Evolutionary conservation across 106 monocot species (phyloP).

Genomic region (Allium cepa): DNA sequence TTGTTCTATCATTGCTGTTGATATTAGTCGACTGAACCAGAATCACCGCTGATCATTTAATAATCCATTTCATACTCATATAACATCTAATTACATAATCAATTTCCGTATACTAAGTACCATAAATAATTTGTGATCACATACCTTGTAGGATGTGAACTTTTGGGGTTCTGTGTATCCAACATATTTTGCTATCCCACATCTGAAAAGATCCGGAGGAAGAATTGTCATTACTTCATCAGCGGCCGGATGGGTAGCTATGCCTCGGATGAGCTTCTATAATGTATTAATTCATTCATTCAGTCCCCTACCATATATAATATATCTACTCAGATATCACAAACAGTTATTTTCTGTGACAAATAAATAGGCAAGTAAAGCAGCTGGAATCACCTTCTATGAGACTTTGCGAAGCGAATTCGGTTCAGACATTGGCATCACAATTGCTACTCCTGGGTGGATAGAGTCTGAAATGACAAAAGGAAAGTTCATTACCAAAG

Average conservation of each 20-base stretch:
- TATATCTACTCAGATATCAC: neutral
- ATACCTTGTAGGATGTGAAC: conserved; percentile 38
- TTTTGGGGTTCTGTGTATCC: conserved; percentile 64
- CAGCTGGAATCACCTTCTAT: conserved; percentile 53
- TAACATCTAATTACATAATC: too few relatives aligned
- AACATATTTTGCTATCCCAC: conserved; percentile 40
- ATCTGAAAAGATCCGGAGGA: conserved; percentile 37
- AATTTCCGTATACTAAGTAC: too few relatives aligned
- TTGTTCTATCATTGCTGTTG: too few relatives aligned
- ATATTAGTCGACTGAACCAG: too few relatives aligned
- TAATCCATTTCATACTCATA: too few relatives aligned
- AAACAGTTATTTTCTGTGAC: neutral
- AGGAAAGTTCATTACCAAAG: conserved; percentile 39
- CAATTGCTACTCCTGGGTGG: conserved; percentile 50
- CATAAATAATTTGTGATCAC: too few relatives aligned
- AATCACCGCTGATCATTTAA: too few relatives aligned
- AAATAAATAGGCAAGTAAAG: conserved; percentile 44
- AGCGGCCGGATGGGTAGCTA: conserved; percentile 19
- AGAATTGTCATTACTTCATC: conserved; percentile 47
- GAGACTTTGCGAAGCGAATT: conserved; percentile 59
- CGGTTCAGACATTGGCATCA: conserved; percentile 29
- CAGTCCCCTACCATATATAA: neutral
- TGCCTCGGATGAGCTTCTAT: conserved; percentile 64
- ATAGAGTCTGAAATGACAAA: conserved; percentile 51
- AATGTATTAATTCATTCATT: conserved; percentile 16